Evolutionary conservation across 805 yeast genomes (phyloP).

Genomic region (Phaffomyces opuntiae): DNA sequence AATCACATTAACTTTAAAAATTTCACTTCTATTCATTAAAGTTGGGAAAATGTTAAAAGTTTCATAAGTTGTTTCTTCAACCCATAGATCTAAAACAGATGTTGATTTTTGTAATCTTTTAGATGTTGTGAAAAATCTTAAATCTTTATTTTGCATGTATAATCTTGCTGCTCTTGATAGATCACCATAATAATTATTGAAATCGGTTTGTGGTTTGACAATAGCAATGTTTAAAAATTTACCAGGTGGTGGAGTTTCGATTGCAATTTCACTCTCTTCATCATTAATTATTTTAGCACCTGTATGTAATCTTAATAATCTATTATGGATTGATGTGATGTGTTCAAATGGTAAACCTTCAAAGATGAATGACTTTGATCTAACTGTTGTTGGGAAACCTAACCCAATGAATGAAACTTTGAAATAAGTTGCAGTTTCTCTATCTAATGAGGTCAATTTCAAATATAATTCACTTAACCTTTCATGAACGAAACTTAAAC

Average conservation of each 20-base stretch:
- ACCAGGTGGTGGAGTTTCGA: slow-evolving; percentile 54
- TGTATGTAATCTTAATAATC: slow-evolving; percentile 68
- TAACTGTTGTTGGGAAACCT: slow-evolving; percentile 73
- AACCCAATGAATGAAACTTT: slow-evolving; percentile 74
- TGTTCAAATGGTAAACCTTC: slow-evolving; percentile 88
- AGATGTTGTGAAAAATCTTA: slow-evolving; percentile 61
- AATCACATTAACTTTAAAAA: slow-evolving; percentile 39
- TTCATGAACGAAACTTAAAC: slow-evolving; percentile 64
- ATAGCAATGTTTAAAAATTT: slow-evolving; percentile 64
- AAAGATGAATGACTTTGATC: slow-evolving; percentile 72
- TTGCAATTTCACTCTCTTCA: slow-evolving; percentile 45
- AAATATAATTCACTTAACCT: slow-evolving; percentile 62
- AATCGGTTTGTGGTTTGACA: slow-evolving; percentile 61
- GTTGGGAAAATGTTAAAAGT: slow-evolving; percentile 79
- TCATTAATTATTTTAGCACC: slow-evolving; percentile 67
- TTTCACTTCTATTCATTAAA: slow-evolving; percentile 76
- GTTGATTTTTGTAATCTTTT: slow-evolving; percentile 70
- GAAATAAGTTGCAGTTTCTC: slow-evolving; percentile 72
- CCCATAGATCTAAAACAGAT: slow-evolving; percentile 74
- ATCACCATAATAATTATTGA: slow-evolving; percentile 31
- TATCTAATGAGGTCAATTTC: slow-evolving; percentile 60
- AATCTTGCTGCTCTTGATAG: slow-evolving; percentile 54
- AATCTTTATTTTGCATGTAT: slow-evolving; percentile 68
- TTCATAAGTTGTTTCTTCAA: slow-evolving; percentile 77
- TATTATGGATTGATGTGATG: slow-evolving; percentile 72